Evolutionary conservation across 2,329 filamentous ascomycete genomes (phyloP), one percentile per base, ranked within the genome.

Genomic region (Aspergillus costaricaensis): DNA sequence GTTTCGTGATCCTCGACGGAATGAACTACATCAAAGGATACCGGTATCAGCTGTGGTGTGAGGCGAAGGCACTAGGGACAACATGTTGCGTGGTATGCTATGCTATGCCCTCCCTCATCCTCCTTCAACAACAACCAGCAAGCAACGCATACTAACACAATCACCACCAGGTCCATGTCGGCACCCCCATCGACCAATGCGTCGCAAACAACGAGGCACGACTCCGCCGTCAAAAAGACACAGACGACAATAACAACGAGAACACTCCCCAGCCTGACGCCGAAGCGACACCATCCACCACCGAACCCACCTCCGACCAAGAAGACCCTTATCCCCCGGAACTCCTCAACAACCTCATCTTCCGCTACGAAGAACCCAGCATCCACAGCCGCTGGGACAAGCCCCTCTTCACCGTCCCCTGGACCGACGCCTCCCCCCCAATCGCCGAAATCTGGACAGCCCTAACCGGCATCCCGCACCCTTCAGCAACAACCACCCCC

Each of bases 11-110:
- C 54, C 82, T 86, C 2, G 86, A 89, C 72, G 84, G 83, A 32
- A 80, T 87, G 77, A 88, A 89, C 71, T 88, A 89, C 72, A 89
- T 89, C 76, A 89, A 89, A 73, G 86, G 86, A 19, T 88, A 85
- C 73, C 80, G 86, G 41, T 89, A 89, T 68, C 86, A 89, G 75
- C 74, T 89, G 47, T 88, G 86, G 79, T 89, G 86, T 70, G 86
- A 89, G 72, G 85, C 86, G 27, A 89, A 88, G 73, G 85, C 86
- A 3, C 76, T 84, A 14, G 82, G 83, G 58, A 88, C 86, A 6
- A 82, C 84, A 2, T 86, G 80, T 70, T 88, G 86, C 68, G 85
- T 88, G 65, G 83, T 88, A 73, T 73, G 81, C 19, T 38, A 1
- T 21, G 10, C 9, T 23, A 14, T 55, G 12, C 43, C 23, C 17